These are phyloP conservation scores for Phytopythium chamaehyphon DNA, from an alignment of 352 stramenopile species.

Conservation along the genomic window DNA sequence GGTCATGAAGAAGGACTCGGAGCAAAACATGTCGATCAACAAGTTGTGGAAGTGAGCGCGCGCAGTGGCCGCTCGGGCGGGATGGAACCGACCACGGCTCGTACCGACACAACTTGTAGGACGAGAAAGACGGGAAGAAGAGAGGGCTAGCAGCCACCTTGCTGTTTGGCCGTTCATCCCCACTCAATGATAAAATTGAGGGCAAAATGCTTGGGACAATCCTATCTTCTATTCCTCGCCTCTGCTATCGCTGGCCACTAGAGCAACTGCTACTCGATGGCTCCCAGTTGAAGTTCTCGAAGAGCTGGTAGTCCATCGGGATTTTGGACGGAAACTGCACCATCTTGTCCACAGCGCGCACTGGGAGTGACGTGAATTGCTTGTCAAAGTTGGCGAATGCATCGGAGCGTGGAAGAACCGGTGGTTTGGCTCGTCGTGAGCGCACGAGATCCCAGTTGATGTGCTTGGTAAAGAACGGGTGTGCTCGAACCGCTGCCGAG, in stretches of 20 bases:
- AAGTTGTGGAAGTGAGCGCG: slow-evolving; percentile 99
- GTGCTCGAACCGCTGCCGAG: slow-evolving; percentile 48
- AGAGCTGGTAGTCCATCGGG: slow-evolving; percentile 78
- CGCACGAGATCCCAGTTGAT: slow-evolving; percentile 56
- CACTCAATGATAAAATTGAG: too few species aligned
- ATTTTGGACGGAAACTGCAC: slow-evolving; percentile 70
- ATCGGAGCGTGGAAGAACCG: slow-evolving; percentile 58
- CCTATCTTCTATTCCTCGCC: neutral
- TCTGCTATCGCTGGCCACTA: neutral
- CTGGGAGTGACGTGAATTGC: slow-evolving; percentile 81
- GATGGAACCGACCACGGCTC: neutral
- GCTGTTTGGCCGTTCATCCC: slow-evolving; percentile 1
- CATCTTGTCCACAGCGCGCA: slow-evolving; percentile 70
- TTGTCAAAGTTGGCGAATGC: slow-evolving; percentile 84
- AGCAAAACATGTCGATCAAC: slow-evolving; percentile 97
- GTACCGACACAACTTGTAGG: neutral
- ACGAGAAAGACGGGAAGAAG: neutral
- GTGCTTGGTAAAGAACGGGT: slow-evolving; percentile 68
- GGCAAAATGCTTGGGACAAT: neutral
- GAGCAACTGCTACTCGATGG: slow-evolving; percentile 15
- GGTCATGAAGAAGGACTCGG: slow-evolving; percentile 99
- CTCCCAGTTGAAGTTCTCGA: slow-evolving; percentile 87
- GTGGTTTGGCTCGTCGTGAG: slow-evolving; percentile 16
- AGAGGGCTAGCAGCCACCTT: neutral
- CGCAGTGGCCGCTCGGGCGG: neutral